Evolutionary conservation across 2,329 filamentous ascomycete genomes (phyloP).

Genomic region (Botrytis galanthina): DNA sequence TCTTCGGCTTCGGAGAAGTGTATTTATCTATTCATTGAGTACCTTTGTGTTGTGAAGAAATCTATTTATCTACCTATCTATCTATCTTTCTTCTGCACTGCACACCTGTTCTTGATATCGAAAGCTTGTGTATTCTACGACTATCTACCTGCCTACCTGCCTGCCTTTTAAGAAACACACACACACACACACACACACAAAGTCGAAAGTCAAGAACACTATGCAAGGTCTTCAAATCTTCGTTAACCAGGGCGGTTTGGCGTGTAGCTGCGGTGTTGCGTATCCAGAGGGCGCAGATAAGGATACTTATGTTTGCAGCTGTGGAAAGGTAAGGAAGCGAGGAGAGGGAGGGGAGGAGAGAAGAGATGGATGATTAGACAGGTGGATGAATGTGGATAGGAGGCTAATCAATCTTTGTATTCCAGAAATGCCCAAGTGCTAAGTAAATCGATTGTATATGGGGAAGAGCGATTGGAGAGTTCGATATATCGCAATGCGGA

Average conservation of each 20-base stretch:
- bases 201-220: background rate
- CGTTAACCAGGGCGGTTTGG: constrained; percentile 6
- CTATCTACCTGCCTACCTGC: background rate
- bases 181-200: background rate
- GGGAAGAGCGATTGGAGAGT: background rate
- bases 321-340: background rate
- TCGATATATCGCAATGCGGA: background rate
- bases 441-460: background rate
- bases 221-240: constrained; percentile 9
- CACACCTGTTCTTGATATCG: background rate
- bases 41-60: background rate
- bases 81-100: background rate
- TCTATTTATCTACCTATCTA: too few species aligned
- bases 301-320: constrained; percentile 13
- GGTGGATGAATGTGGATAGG: background rate
- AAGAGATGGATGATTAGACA: background rate
- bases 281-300: constrained; percentile 12
- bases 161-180: background rate
- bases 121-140: background rate
- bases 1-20: background rate
- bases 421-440: constrained; percentile 3
- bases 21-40: background rate
- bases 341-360: background rate
- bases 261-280: constrained; percentile 8
- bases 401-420: background rate